Conservation (phyloP, 2,329 filamentous ascomycete genomes). For the Neonectria faginata region DNA sequence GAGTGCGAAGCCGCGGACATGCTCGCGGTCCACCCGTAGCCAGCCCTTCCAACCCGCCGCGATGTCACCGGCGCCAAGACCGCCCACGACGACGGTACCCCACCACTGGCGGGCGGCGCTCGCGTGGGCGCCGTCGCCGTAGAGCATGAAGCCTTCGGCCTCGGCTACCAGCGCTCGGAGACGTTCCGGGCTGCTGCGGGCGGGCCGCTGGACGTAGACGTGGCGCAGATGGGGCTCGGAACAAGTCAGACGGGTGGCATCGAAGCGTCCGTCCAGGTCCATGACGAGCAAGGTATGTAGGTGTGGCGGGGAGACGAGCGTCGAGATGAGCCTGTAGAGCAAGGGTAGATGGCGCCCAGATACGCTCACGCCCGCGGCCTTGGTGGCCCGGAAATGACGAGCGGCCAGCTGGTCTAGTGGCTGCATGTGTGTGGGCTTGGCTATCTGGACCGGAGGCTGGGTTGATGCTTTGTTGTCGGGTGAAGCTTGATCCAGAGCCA, state of each 20-base stretch:
- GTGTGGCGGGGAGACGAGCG: slow-evolving; percentile 61
- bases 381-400: slow-evolving; percentile 61
- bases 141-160: slow-evolving; percentile 63
- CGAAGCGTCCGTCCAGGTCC: slow-evolving; percentile 68
- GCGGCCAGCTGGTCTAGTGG: slow-evolving; percentile 60
- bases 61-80: slow-evolving; percentile 50
- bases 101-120: slow-evolving; percentile 65
- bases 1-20: slow-evolving; percentile 53
- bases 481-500: slow-evolving; percentile 36
- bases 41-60: slow-evolving; percentile 60
- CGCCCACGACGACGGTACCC: slow-evolving; percentile 68
- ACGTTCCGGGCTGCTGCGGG: slow-evolving; percentile 44
- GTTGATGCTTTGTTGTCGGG: slow-evolving; percentile 24
- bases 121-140: slow-evolving; percentile 53
- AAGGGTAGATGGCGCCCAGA: slow-evolving; percentile 66
- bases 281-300: slow-evolving; percentile 64
- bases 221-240: slow-evolving; percentile 57
- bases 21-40: slow-evolving; percentile 62
- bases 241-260: slow-evolving; percentile 60
- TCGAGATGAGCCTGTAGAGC: slow-evolving; percentile 66
- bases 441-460: slow-evolving; percentile 33
- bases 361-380: slow-evolving; percentile 60
- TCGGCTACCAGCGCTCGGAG: slow-evolving; percentile 54
- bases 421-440: slow-evolving; percentile 55
- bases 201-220: slow-evolving; percentile 62